A percentile compares a stretch with the other conserved stretches of the same genome.
Evolutionary conservation across 1,284 basidiomycete species (phyloP).

Genomic region (Trichosporon sp.): DNA sequence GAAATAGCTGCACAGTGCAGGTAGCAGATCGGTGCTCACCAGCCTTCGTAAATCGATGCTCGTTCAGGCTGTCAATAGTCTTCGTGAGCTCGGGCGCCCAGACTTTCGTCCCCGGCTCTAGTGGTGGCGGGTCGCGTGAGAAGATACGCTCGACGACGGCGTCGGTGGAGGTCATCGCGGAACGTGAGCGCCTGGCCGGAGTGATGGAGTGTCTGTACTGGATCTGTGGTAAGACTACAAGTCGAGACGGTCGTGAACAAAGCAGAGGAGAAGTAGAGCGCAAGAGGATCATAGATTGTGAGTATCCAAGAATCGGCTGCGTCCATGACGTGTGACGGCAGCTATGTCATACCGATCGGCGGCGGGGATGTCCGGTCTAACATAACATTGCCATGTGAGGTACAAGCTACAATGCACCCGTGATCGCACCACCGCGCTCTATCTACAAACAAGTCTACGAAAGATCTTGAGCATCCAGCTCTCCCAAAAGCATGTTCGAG

Average conservation of each 20-base stretch:
- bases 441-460: slow-evolving; percentile 19
- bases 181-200: too few species aligned
- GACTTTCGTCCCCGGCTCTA: slow-evolving; percentile 34
- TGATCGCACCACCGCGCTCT: not conserved
- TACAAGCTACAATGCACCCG: not conserved
- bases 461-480: slow-evolving; percentile 59
- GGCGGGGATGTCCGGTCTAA: not conserved
- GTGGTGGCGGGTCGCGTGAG: slow-evolving; percentile 27
- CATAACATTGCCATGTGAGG: not conserved
- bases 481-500: slow-evolving; percentile 78
- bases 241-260: not conserved
- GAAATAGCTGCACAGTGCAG: not conserved
- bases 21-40: slow-evolving; percentile 18
- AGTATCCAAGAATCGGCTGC: not conserved
- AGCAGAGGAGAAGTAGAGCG: not conserved
- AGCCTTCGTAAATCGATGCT: slow-evolving; percentile 34
- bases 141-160: slow-evolving; percentile 21
- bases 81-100: slow-evolving; percentile 28
- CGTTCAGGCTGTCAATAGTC: slow-evolving; percentile 27
- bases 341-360: not conserved
- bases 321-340: not conserved
- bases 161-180: slow-evolving; percentile 1
- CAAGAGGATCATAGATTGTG: not conserved
- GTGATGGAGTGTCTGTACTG: not conserved
- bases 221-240: not conserved